Evolutionary conservation across 129 eudicot genomes (phyloP).

Genomic region (Artemisia tridentata): DNA sequence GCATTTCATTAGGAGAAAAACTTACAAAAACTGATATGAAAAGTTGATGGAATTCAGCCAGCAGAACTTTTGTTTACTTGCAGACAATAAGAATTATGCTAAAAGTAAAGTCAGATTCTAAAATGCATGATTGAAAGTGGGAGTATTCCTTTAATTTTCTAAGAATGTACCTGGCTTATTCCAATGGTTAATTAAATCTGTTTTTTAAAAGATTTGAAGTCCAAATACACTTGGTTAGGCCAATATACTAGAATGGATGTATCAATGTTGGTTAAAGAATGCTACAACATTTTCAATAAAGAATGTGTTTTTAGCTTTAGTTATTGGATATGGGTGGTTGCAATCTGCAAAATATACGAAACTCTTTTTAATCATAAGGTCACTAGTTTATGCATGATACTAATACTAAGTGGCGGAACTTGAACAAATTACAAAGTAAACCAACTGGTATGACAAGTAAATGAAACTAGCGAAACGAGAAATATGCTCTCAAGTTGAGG

Average conservation of each 20-base stretch:
- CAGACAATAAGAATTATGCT: constrained; percentile 31
- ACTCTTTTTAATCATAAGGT: not conserved
- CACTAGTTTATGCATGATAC: not conserved
- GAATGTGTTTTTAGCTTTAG: not conserved
- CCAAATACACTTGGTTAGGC: not conserved
- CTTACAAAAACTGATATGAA: too few relatives aligned
- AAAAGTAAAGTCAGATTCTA: constrained; percentile 28
- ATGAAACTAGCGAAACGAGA: constrained; percentile 12
- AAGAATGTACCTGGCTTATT: not conserved
- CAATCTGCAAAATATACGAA: not conserved
- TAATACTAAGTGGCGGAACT: too few relatives aligned
- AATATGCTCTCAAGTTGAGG: not conserved
- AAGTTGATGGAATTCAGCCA: constrained; percentile 20
- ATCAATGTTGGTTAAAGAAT: constrained; percentile 5
- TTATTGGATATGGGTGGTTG: not conserved
- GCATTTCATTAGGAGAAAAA: not conserved
- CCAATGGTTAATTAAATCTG: constrained; percentile 3
- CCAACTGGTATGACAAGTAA: not conserved
- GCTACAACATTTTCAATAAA: not conserved
- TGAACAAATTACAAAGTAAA: not conserved
- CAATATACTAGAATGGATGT: constrained; percentile 5
- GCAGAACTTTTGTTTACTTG: constrained; percentile 36
- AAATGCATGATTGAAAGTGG: constrained; percentile 43
- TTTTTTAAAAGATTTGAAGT: not conserved
- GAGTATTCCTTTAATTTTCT: not conserved